Evolutionary conservation across 129 eudicot genomes (phyloP), one percentile per base, ranked within the genome.

Genomic region (Flaveria linearis): DNA sequence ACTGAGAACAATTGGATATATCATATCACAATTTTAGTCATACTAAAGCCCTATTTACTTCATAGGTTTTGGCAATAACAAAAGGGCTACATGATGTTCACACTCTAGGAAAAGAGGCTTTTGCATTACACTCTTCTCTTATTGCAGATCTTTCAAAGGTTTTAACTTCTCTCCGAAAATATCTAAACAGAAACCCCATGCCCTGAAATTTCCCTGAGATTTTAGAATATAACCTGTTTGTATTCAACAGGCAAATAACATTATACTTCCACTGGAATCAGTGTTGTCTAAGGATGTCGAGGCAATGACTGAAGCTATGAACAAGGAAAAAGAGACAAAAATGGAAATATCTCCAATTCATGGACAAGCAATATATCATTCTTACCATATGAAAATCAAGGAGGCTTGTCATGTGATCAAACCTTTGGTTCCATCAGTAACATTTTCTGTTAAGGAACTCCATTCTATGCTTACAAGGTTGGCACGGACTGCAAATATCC

Each of bases 281-380:
- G 80, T 94, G 66, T 73, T 94, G 68, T 81, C 96, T 3, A 91
- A 86, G 81, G 99, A 94, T 80, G 97, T 91, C 77, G 83, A 93
- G 79, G 93, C 99, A n/a, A 89, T 94, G 97, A 87, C 90, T 30
- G 97, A 91, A 78, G 97, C 99, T 20, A 94, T 91, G 97, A 75
- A 81, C 41, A 82, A 81, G 82, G 97, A 94, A 83, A 85, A 83
- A 84, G 99, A 91, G 82, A 83, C 85, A 7, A 89, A 86, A 53
- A 72, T 80, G 85, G 99, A 87, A 80, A 91, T 94, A 68, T 83
- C 96, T 71, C 99, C 92, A 3, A 84, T 94, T 84, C 99, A 94
- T 86, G 99, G 99, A 45, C 93, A 94, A 82, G 99, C 99, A 71
- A 94, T 94, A 78, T 81, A 87, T 83, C 99, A 89, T 71, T 94